Base-by-base conservation (phyloP, 108 stramenopile species). In the Cylindrotheca closterium region DNA sequence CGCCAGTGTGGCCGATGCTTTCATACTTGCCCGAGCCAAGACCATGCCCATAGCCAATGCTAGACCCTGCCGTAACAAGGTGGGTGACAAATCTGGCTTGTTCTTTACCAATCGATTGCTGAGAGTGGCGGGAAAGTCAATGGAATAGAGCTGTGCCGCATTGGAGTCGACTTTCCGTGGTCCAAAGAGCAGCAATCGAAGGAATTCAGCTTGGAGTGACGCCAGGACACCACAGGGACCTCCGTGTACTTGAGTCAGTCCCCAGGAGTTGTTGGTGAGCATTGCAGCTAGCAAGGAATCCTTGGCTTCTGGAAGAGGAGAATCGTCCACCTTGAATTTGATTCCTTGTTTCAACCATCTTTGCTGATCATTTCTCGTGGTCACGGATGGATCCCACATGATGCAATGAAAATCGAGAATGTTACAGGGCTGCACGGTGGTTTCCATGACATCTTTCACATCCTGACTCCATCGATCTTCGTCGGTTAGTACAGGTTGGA, bases 221-320 rank as follows among this genome's bases (percentile, higher is more conserved):
- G 95, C 91, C 19, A 96, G 56, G 4, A 96, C 82, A 2, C 95
- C 95, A 68, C 95, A 96, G 5, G 95, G 95, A 3, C 95, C 95
- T 31, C 95, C 95, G 33, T 91, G 85, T 19, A 48, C 51, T 70
- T 96, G 95, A n/a, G 67, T 79, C 55, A 96, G 67, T 33, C 95
- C 92, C 86, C 90, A 96, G 30, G 58, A 37, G 22, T 58, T 48
- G 48, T 63, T 49, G 23, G 51, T 49, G 51, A 71, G 73, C 22
- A 81, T 50, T 3, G 76, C 57, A 1, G 57, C 60, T 19, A 62
- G 65, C 55, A 64, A 26, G 27, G 62, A 60, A 25, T 23, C 28
- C 12, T 33, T 42, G 27, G 32, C 28, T 55, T 50, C 55, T 25
- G 47, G 30, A 1, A 25, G 29, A 4, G 50, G 45, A 3, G 51